Base-by-base conservation (phyloP, 2,329 filamentous ascomycete species). In the Cytospora piceae region DNA sequence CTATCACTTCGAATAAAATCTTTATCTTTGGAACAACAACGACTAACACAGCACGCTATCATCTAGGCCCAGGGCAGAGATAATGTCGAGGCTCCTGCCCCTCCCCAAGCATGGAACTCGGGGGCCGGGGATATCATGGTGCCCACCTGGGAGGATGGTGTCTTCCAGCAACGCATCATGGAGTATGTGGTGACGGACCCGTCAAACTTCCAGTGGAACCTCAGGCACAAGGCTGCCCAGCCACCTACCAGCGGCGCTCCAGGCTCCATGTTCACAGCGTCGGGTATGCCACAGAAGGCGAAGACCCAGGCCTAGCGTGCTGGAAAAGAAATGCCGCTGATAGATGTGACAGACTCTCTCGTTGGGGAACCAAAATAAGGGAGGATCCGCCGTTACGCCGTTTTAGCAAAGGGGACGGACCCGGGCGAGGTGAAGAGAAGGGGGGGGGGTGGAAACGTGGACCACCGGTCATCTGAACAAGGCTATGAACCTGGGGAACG, bases 41-140 rank as follows among this genome's bases (percentile, higher is more conserved):
- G 5, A 37, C 27, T 52, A 42, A 49, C 24, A 17, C 6, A 53
- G 15, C 6, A 5, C 9, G 11, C 27, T 17, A 9, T 32, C 51
- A 20, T 31, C 42, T 37, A 85, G 83, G 81, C 83, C 51, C 77
- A 81, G 68, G 83, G 83, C 17, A 79, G 82, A 69, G 83, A 85
- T 51, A 73, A 72, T 37, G 78, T 81, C 52, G 73, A 74, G 27
- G 69, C 67, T n/a, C 68, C 67, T 57, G 52, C 71, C 29, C 72
- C 69, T 65, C 65, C 69, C 46, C 72, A 74, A 12, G 65, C 71
- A 20, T 74, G 73, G 71, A 69, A 69, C 42, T 68, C 72, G 49
- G 14, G 37, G 17, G 76, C 78, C 17, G 74, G 72, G 69, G 80
- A 84, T 61, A 77, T 83, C 59, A 77, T 77, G 61, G 79, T 82